Conservation (phyloP, 108 stramenopile genomes). For the Cyclostephanos tholiformis region DNA sequence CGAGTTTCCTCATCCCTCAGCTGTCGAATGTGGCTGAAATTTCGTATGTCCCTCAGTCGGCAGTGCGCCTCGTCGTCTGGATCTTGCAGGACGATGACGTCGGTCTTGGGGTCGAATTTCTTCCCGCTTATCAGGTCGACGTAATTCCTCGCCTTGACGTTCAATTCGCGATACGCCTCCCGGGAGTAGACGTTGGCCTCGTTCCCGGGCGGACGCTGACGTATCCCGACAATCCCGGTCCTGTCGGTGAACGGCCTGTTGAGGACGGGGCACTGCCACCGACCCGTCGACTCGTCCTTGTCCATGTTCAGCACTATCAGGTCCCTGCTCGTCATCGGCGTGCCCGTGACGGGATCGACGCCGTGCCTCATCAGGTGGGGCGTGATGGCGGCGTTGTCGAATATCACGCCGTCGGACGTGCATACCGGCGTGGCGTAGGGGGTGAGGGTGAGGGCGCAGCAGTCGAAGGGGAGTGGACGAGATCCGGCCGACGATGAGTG, state of each 20-base stretch:
- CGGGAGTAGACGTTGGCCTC: constrained; percentile 85
- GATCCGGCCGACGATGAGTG: constrained; percentile 13
- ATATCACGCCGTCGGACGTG: constrained; percentile 82
- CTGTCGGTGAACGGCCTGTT: constrained; percentile 90
- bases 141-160: constrained; percentile 78
- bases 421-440: constrained; percentile 85
- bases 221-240: constrained; percentile 91
- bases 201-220: constrained; percentile 47
- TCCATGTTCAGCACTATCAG: constrained; percentile 86
- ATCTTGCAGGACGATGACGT: constrained; percentile 84
- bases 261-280: constrained; percentile 97
- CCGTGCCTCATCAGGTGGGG: constrained; percentile 88
- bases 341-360: constrained; percentile 86
- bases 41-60: constrained; percentile 67
- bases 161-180: constrained; percentile 86
- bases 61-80: constrained; percentile 57
- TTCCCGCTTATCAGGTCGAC: constrained; percentile 71
- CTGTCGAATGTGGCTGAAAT: constrained; percentile 71
- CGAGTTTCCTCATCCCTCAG: constrained; percentile 37
- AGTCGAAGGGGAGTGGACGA: constrained; percentile 89
- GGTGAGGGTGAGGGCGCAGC: constrained; percentile 92
- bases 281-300: constrained; percentile 79
- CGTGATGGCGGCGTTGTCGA: constrained; percentile 86
- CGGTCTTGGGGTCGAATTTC: constrained; percentile 70
- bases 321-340: constrained; percentile 61